Evolutionary conservation across 2,329 filamentous ascomycete genomes (phyloP).

Genomic region (Pseudocercospora macadamiae): DNA sequence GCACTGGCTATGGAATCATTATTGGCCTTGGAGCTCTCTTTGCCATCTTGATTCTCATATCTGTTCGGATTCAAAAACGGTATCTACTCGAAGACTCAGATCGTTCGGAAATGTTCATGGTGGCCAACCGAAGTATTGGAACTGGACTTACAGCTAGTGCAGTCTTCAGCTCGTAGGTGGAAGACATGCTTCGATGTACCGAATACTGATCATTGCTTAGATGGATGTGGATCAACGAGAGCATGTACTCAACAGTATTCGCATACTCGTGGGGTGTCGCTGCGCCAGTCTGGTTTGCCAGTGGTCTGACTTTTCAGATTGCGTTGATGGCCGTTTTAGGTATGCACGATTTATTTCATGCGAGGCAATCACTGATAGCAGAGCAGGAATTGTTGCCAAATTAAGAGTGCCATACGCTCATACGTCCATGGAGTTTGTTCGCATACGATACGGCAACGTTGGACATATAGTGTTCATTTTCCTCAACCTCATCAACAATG

Average conservation of each 20-base stretch:
- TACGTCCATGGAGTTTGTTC: slow-evolving; percentile 55
- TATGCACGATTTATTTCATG: not conserved
- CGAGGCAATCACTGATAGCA: not conserved
- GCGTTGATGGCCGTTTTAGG: slow-evolving; percentile 54
- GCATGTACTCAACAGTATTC: slow-evolving; percentile 42
- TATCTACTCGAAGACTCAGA: slow-evolving; percentile 48
- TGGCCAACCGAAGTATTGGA: slow-evolving; percentile 34
- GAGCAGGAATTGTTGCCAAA: slow-evolving; percentile 49
- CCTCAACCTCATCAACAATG: slow-evolving; percentile 37
- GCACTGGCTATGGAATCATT: slow-evolving; percentile 51
- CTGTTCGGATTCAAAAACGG: slow-evolving; percentile 50
- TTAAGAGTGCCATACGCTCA: slow-evolving; percentile 56
- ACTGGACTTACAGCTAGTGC: slow-evolving; percentile 31
- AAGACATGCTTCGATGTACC: no score
- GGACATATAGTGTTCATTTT: slow-evolving; percentile 34
- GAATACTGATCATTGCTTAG: slow-evolving; percentile 33
- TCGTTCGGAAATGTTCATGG: slow-evolving; percentile 52
- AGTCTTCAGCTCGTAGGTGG: slow-evolving; percentile 11
- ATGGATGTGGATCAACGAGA: slow-evolving; percentile 50
- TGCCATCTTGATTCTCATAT: slow-evolving; percentile 50
- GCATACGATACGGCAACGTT: slow-evolving; percentile 39
- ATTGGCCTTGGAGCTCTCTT: slow-evolving; percentile 54
- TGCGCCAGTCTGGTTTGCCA: slow-evolving; percentile 40
- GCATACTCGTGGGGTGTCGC: slow-evolving; percentile 38
- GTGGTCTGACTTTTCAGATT: slow-evolving; percentile 52